Evolutionary conservation across 169 alveolate species (phyloP).

Genomic region (Eimeria tenella): DNA sequence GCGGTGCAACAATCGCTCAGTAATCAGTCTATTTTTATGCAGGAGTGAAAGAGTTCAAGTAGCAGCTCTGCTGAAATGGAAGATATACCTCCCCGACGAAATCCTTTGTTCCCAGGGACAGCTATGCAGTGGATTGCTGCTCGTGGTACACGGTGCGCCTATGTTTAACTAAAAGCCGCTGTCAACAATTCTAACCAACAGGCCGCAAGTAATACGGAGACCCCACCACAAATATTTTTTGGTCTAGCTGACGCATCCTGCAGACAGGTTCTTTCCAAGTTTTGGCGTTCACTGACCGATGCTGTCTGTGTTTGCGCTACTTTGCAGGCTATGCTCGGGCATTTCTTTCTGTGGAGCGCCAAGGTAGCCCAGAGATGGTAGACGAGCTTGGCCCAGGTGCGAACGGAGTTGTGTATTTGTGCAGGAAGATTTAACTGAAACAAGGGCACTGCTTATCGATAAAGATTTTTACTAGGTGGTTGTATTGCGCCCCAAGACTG

Average conservation of each 20-base stretch:
- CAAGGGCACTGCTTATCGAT: too few species aligned
- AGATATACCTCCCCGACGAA: constrained; percentile 70
- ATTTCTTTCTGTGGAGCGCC: constrained; percentile 47
- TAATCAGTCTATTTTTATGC: not conserved
- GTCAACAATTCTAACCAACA: not conserved
- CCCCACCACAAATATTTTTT: too few species aligned
- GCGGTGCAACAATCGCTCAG: not conserved
- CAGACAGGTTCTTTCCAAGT: not conserved
- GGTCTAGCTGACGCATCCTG: not conserved
- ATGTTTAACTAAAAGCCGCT: not conserved
- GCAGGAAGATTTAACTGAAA: too few species aligned
- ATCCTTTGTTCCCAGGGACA: constrained; percentile 46
- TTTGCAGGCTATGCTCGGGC: constrained; percentile 66
- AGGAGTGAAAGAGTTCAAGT: constrained; percentile 67
- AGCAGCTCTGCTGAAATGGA: constrained; percentile 60
- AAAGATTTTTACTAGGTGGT: too few species aligned
- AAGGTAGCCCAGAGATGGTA: constrained; percentile 56
- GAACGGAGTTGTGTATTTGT: not conserved
- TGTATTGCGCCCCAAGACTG: too few species aligned
- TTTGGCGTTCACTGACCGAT: too few species aligned
- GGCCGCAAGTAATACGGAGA: not conserved
- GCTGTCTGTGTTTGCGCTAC: not conserved
- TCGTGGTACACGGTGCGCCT: constrained; percentile 53
- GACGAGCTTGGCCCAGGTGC: constrained; percentile 65
- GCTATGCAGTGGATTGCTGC: constrained; percentile 21